Evolutionary conservation across 2,329 filamentous ascomycete species (phyloP).

Genomic region (Berkeleyomyces rouxiae): DNA sequence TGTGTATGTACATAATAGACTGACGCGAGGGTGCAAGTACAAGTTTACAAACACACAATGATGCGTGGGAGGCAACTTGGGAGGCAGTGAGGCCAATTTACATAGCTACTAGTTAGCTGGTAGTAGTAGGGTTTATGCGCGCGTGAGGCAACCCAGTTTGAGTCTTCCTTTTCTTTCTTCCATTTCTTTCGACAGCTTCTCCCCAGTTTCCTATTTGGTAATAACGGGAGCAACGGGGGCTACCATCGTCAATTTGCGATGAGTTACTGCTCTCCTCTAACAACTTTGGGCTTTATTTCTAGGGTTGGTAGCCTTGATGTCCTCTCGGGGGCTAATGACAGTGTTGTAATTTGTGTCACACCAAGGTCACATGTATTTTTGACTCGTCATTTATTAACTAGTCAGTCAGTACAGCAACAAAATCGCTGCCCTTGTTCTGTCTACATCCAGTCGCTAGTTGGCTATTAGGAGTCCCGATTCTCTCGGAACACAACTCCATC

Average conservation of each 20-base stretch:
- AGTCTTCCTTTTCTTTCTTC: background rate
- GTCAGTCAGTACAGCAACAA: background rate
- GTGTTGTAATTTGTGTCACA: background rate
- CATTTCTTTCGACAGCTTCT: background rate
- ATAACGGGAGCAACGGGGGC: background rate
- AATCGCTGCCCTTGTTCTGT: background rate
- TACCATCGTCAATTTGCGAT: no score
- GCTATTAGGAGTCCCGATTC: background rate
- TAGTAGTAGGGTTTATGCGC: background rate
- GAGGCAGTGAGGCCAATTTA: no score
- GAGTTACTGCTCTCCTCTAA: background rate
- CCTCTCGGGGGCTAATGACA: no score
- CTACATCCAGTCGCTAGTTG: background rate
- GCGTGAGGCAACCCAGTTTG: background rate
- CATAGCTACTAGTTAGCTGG: no score
- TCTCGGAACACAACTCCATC: background rate
- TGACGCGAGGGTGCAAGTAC: background rate
- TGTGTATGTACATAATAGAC: background rate
- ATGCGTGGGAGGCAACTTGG: no score
- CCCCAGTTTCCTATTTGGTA: background rate
- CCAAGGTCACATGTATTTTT: background rate
- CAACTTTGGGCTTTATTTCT: background rate
- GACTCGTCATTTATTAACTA: background rate
- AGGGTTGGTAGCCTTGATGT: no score
- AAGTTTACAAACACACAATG: background rate